Evolutionary conservation across 2,329 filamentous ascomycete genomes (phyloP).

Genomic region (Fusarium coffeatum): DNA sequence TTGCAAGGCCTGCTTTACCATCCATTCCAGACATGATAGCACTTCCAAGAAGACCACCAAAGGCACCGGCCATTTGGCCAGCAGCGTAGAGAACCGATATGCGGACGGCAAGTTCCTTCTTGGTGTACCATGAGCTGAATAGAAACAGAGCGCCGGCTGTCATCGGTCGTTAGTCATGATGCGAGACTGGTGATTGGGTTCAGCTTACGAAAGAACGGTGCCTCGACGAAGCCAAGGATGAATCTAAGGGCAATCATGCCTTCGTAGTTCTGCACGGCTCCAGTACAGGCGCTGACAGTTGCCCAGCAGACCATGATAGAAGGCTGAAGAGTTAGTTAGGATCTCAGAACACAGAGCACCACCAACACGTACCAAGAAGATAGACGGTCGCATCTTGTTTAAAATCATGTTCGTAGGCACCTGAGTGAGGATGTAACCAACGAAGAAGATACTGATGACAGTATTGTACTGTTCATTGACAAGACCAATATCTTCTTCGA

Average conservation of each 20-base stretch:
- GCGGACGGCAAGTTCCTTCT: slow-evolving; percentile 73
- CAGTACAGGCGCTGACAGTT: slow-evolving; percentile 51
- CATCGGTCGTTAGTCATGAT: neutral
- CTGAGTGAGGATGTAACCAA: neutral
- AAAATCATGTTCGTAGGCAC: slow-evolving; percentile 2
- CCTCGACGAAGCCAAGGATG: slow-evolving; percentile 20
- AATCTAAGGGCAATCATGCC: slow-evolving; percentile 15
- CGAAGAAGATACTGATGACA: slow-evolving; percentile 53
- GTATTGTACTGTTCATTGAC: slow-evolving; percentile 20
- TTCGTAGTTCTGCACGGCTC: slow-evolving; percentile 6
- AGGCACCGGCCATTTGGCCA: slow-evolving; percentile 76
- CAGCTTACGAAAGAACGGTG: slow-evolving; percentile 7
- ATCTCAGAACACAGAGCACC: too few relatives aligned
- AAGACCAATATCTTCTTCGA: slow-evolving; percentile 24
- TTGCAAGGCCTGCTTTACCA: slow-evolving; percentile 66
- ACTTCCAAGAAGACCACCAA: slow-evolving; percentile 73
- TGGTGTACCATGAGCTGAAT: slow-evolving; percentile 39
- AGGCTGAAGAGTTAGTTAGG: neutral
- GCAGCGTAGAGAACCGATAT: slow-evolving; percentile 76
- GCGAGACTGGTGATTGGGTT: too few relatives aligned
- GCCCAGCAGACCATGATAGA: slow-evolving; percentile 17
- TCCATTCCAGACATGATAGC: slow-evolving; percentile 76
- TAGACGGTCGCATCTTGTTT: slow-evolving; percentile 61
- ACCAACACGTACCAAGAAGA: slow-evolving; percentile 47
- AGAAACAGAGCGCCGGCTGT: slow-evolving; percentile 11